These are phyloP conservation scores for Lolium rigidum DNA, from an alignment of 176 grass and related monocot species.

Conservation along the genomic window DNA sequence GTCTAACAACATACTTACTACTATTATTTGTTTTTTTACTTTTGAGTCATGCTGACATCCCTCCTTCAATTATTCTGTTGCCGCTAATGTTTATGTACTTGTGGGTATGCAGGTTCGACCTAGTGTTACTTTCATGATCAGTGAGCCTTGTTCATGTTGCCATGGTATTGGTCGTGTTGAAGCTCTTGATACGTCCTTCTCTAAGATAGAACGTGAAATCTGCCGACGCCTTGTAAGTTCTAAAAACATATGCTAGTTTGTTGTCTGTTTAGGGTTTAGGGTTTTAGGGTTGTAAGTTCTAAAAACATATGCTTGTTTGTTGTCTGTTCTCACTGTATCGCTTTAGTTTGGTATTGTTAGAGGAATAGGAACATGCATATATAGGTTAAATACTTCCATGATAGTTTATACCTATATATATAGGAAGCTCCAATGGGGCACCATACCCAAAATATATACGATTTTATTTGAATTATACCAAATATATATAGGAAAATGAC, in stretches of 20 bases:
- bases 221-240: slow-evolving; percentile 77
- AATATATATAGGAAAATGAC: too few species aligned
- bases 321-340: neutral
- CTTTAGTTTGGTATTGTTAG: slow-evolving; percentile 27
- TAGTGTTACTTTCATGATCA: slow-evolving; percentile 97
- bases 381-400: too few species aligned
- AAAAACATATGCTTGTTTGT: slow-evolving; percentile 21
- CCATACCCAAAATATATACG: too few species aligned
- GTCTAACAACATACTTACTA: slow-evolving; percentile 9
- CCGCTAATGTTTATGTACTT: slow-evolving; percentile 25
- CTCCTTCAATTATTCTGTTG: slow-evolving; percentile 29
- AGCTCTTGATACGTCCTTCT: slow-evolving; percentile 88
- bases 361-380: neutral
- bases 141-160: slow-evolving; percentile 84
- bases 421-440: too few species aligned
- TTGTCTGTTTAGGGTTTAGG: neutral
- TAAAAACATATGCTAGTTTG: slow-evolving; percentile 15
- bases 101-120: slow-evolving; percentile 78
- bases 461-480: too few species aligned
- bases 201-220: slow-evolving; percentile 91
- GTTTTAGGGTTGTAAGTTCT: slow-evolving; percentile 56
- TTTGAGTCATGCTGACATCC: neutral
- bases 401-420: too few species aligned
- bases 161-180: slow-evolving; percentile 86
- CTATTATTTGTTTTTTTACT: neutral